Conservation (phyloP, 495 filamentous ascomycete genomes). For the Penicillium malachiteum region DNA sequence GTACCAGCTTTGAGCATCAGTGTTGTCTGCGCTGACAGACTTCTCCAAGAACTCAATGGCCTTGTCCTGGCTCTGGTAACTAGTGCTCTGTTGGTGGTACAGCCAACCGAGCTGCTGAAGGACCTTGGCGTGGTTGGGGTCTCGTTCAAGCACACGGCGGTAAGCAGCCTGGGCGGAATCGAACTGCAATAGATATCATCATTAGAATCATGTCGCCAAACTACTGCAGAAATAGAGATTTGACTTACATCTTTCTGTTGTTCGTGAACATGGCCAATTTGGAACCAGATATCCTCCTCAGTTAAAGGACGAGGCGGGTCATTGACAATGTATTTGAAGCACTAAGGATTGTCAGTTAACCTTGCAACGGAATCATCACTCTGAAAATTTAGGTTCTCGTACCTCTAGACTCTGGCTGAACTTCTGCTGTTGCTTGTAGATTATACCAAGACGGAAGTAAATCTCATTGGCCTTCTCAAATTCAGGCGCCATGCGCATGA, state of each 20-base stretch:
- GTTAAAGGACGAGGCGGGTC: constrained; percentile 91
- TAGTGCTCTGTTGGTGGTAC: constrained; percentile 90
- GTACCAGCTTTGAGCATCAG: constrained; percentile 98
- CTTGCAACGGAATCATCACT: background rate
- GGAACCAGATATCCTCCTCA: constrained; percentile 99
- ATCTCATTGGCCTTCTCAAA: constrained; percentile 99
- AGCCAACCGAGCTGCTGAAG: constrained; percentile 98
- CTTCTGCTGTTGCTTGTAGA: constrained; percentile 98
- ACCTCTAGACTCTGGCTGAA: constrained; percentile 91
- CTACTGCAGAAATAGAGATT: background rate
- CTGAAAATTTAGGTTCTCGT: constrained; percentile 26
- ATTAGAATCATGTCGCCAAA: background rate
- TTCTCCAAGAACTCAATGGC: constrained; percentile 98
- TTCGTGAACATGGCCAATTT: constrained; percentile 98
- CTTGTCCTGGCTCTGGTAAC: constrained; percentile 86
- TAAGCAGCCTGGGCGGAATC: constrained; percentile 91
- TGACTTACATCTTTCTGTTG: constrained; percentile 94
- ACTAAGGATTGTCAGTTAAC: constrained; percentile 51
- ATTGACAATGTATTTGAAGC: constrained; percentile 96
- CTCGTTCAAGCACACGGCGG: constrained; percentile 85
- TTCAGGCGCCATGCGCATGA: constrained; percentile 97
- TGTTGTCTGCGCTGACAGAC: constrained; percentile 90
- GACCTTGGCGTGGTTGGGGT: constrained; percentile 97
- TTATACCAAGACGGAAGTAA: constrained; percentile 97
- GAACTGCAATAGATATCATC: constrained; percentile 57